Percentiles rank a stretch among this genome's conserved stretches.
phyloP scores from a whole-genome alignment of 495 filamentous ascomycete species.

The Talaromyces proteolyticus region DNA sequence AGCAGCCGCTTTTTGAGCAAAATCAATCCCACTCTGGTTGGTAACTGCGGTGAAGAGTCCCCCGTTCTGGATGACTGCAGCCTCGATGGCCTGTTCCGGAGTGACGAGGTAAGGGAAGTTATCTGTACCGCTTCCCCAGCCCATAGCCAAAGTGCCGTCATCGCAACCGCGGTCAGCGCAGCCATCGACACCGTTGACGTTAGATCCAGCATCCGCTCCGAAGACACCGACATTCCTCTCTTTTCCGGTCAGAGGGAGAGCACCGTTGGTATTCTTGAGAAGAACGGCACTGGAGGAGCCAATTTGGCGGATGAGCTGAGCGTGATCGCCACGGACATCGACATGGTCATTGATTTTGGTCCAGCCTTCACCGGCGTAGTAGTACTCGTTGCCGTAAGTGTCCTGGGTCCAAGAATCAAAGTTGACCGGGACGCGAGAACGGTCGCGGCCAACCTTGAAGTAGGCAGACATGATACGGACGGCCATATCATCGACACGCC shows the following conservation, averaged over 20 bases:
- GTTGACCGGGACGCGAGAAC: slow-evolving; percentile 61
- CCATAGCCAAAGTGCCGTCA: slow-evolving; percentile 85
- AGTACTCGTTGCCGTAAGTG: slow-evolving; percentile 67
- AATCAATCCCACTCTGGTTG: slow-evolving; percentile 62
- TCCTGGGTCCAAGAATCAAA: slow-evolving; percentile 82
- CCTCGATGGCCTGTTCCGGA: slow-evolving; percentile 79
- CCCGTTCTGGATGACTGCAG: slow-evolving; percentile 54
- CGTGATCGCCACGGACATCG: slow-evolving; percentile 76
- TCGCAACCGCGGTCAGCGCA: slow-evolving; percentile 80
- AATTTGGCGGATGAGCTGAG: slow-evolving; percentile 61
- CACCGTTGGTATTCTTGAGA: slow-evolving; percentile 73
- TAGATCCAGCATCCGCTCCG: slow-evolving; percentile 78
- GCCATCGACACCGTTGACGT: slow-evolving; percentile 75
- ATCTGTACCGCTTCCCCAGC: slow-evolving; percentile 86
- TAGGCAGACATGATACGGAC: slow-evolving; percentile 89
- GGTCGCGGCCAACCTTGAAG: slow-evolving; percentile 79
- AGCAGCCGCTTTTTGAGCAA: slow-evolving; percentile 49
- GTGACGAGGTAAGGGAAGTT: slow-evolving; percentile 91
- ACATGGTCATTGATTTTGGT: slow-evolving; percentile 77
- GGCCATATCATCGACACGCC: slow-evolving; percentile 89
- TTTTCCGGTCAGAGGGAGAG: slow-evolving; percentile 68
- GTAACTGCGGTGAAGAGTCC: slow-evolving; percentile 67
- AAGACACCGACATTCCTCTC: slow-evolving; percentile 76
- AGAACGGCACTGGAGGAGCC: slow-evolving; percentile 77
- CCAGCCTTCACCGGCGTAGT: slow-evolving; percentile 50